A percentile compares a stretch with the other conserved stretches of the same genome.
Conservation (phyloP, 2,329 filamentous ascomycete species). For the Malbranchea cinnamomea region DNA sequence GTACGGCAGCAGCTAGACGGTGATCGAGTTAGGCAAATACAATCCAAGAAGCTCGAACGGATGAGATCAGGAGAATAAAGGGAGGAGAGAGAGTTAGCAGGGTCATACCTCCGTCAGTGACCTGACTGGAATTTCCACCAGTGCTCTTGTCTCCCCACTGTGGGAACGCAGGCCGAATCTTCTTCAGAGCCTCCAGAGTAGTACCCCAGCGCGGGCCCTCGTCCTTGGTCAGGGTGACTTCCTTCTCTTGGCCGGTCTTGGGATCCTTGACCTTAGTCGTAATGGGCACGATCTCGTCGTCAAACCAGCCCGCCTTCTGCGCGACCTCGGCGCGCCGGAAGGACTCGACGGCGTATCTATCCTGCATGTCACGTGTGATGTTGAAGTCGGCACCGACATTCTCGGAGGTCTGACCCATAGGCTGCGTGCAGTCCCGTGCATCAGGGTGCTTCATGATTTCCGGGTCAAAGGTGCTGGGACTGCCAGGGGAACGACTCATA, state of each 20-base stretch:
- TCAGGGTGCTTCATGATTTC: slow-evolving; percentile 64
- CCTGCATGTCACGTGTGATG: slow-evolving; percentile 65
- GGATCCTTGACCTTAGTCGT: slow-evolving; percentile 67
- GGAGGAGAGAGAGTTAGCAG: slow-evolving; percentile 9
- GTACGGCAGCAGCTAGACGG: slow-evolving; percentile 22
- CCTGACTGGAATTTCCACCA: slow-evolving; percentile 85
- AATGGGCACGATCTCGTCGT: slow-evolving; percentile 89
- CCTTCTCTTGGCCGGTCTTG: slow-evolving; percentile 62
- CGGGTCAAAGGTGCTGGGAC: slow-evolving; percentile 55
- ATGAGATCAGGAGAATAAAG: background rate
- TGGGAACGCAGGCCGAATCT: slow-evolving; percentile 82
- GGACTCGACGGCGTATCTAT: slow-evolving; percentile 72
- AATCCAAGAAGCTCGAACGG: background rate
- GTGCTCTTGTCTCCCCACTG: slow-evolving; percentile 77
- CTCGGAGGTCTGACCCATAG: slow-evolving; percentile 97
- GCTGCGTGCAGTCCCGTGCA: slow-evolving; percentile 71
- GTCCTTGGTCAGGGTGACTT: slow-evolving; percentile 67
- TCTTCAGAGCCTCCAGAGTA: slow-evolving; percentile 63
- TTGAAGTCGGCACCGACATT: slow-evolving; percentile 88
- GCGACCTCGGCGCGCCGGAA: slow-evolving; percentile 77
- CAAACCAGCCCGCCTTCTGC: slow-evolving; percentile 81
- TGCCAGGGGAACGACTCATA: slow-evolving; percentile 65
- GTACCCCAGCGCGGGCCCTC: slow-evolving; percentile 87
- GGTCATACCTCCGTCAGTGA: slow-evolving; percentile 67
- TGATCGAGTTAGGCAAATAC: slow-evolving; percentile 1